Percentiles rank a stretch among this genome's conserved stretches.
phyloP scores from a whole-genome alignment of 2,329 filamentous ascomycete genomes.

The Aspergillus tamarii region DNA sequence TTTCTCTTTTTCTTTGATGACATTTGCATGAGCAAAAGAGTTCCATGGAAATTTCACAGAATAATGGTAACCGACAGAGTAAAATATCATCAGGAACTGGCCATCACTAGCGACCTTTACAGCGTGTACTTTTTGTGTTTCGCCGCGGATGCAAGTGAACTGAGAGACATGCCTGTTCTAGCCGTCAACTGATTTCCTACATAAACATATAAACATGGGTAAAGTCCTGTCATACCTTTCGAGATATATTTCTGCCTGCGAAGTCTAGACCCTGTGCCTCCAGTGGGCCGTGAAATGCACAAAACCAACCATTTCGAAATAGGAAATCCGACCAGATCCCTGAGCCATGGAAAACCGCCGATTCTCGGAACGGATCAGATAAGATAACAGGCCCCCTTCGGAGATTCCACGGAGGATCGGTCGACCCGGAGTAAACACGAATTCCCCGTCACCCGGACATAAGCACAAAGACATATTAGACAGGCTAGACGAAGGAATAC shows the following conservation, averaged over 20 bases:
- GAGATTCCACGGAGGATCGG: background rate
- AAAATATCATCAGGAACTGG: background rate
- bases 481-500: background rate
- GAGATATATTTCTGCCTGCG: background rate
- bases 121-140: background rate
- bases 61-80: background rate
- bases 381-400: background rate
- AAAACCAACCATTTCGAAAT: background rate
- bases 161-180: background rate
- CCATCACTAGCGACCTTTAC: background rate
- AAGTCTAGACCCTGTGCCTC: no score
- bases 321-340: background rate
- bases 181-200: background rate
- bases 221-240: background rate
- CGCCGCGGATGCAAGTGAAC: background rate
- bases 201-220: background rate
- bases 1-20: background rate
- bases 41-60: background rate
- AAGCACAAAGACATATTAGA: background rate
- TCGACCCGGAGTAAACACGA: background rate
- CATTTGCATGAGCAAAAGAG: background rate
- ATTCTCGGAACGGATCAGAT: slow-evolving; percentile 11
- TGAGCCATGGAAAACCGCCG: background rate
- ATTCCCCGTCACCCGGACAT: background rate
- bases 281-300: background rate